These are phyloP conservation scores for Rhodomyrtus tomentosa DNA, from an alignment of 345 rosid species.

Conservation along the genomic window DNA sequence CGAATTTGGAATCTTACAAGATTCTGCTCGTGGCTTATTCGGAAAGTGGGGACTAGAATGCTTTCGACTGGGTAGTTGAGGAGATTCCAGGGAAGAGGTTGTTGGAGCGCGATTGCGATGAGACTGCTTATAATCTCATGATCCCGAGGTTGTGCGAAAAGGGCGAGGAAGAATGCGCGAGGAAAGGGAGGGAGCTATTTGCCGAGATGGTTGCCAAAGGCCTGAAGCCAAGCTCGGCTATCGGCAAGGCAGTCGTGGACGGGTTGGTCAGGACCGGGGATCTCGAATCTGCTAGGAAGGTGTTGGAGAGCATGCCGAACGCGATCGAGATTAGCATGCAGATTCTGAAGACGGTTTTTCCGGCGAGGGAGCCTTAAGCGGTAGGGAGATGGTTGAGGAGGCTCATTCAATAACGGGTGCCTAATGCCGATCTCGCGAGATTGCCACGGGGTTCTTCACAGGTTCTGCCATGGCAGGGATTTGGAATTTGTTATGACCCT, in stretches of 20 bases:
- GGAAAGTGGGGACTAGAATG: not conserved
- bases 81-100: slow-evolving; percentile 9
- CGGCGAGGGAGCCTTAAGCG: too few relatives aligned
- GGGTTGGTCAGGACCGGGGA: slow-evolving; percentile 15
- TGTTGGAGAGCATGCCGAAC: too few relatives aligned
- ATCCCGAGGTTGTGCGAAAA: slow-evolving; percentile 10
- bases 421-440: too few relatives aligned
- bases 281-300: slow-evolving; percentile 17
- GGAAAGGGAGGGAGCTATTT: slow-evolving; percentile 9
- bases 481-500: too few relatives aligned
- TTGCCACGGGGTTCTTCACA: too few relatives aligned
- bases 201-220: slow-evolving; percentile 10
- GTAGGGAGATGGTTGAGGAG: too few relatives aligned
- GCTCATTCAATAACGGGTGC: too few relatives aligned
- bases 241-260: slow-evolving; percentile 6
- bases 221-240: slow-evolving; percentile 8
- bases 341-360: too few relatives aligned
- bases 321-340: too few relatives aligned
- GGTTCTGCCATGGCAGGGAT: too few relatives aligned
- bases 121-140: slow-evolving; percentile 10
- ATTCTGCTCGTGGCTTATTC: slow-evolving; percentile 7
- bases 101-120: too few relatives aligned
- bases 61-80: slow-evolving; percentile 12
- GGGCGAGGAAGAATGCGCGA: slow-evolving; percentile 13
- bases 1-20: slow-evolving; percentile 10